Evolutionary conservation across 345 rosid species (phyloP).

Genomic region (Clarkia xantiana): DNA sequence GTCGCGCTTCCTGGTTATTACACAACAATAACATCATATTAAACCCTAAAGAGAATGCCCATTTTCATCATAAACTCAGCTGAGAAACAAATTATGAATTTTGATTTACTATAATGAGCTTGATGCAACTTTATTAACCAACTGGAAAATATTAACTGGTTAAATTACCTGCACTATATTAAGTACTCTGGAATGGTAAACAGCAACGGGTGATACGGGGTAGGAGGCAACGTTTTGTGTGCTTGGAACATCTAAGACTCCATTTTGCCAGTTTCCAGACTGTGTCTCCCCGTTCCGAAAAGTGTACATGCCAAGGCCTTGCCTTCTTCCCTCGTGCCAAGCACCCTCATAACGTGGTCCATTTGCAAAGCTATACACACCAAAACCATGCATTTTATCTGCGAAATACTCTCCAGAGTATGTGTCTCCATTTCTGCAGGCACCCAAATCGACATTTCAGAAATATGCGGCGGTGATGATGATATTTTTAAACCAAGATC

Average conservation of each 20-base stretch:
- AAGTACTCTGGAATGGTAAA: slow-evolving; percentile 77
- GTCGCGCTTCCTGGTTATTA: slow-evolving; percentile 57
- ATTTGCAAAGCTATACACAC: slow-evolving; percentile 72
- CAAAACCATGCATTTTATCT: slow-evolving; percentile 96
- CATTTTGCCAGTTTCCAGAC: slow-evolving; percentile 92
- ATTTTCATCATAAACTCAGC: not conserved
- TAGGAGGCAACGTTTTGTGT: slow-evolving; percentile 39
- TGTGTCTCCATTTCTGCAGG: slow-evolving; percentile 64
- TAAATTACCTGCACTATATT: slow-evolving; percentile 67
- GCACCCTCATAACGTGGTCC: slow-evolving; percentile 92
- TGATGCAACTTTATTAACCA: no score
- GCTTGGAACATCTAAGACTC: slow-evolving; percentile 69
- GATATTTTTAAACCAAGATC: no score
- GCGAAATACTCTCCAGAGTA: slow-evolving; percentile 94
- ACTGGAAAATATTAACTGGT: no score
- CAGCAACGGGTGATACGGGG: slow-evolving; percentile 61
- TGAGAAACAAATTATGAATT: no score
- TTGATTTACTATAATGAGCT: not conserved
- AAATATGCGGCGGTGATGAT: not conserved
- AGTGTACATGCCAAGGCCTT: slow-evolving; percentile 92
- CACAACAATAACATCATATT: not conserved
- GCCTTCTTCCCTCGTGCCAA: slow-evolving; percentile 93
- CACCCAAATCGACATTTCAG: not conserved
- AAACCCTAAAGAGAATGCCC: not conserved
- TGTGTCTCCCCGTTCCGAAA: slow-evolving; percentile 86